Percentiles rank a stretch among this genome's conserved stretches.
These are phyloP conservation scores for Scenedesmus sp. DNA, from an alignment of 163 green algal genomes.

Conservation along the genomic window DNA sequence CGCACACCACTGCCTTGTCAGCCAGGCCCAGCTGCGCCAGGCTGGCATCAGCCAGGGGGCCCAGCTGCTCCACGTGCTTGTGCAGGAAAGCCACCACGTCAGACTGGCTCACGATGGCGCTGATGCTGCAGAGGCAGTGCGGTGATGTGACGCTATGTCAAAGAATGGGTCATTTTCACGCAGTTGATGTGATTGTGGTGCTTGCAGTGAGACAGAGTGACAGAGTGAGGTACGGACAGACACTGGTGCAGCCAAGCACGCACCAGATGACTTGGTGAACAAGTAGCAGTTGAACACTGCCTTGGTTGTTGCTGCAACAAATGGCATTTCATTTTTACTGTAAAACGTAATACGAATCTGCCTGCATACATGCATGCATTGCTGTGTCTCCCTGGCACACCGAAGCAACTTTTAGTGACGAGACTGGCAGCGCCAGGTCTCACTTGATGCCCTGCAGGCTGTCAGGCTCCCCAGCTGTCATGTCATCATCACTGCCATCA, in stretches of 20 bases:
- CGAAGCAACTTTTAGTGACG: no score
- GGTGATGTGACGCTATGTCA: no score
- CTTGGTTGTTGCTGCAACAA: no score
- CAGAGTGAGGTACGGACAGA: neutral
- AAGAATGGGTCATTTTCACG: no score
- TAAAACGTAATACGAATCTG: no score
- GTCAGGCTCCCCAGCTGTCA: neutral
- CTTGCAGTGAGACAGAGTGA: no score
- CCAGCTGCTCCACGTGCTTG: conserved; percentile 33
- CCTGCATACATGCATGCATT: no score
- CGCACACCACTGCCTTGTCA: conserved; percentile 38
- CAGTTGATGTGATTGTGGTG: no score
- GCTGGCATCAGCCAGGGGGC: conserved; percentile 6
- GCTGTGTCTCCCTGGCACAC: no score
- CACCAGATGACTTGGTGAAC: no score
- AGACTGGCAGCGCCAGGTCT: neutral
- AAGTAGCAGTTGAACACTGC: no score
- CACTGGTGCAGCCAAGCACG: neutral
- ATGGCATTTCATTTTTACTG: no score
- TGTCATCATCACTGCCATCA: conserved; percentile 42
- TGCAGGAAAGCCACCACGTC: conserved; percentile 52
- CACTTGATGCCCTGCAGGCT: conserved; percentile 34
- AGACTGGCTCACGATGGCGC: conserved; percentile 51
- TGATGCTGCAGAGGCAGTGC: conserved; percentile 43
- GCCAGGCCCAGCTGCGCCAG: conserved; percentile 42